Conservation (phyloP, 1,284 basidiomycete species). For the Sphagnurus paluster region DNA sequence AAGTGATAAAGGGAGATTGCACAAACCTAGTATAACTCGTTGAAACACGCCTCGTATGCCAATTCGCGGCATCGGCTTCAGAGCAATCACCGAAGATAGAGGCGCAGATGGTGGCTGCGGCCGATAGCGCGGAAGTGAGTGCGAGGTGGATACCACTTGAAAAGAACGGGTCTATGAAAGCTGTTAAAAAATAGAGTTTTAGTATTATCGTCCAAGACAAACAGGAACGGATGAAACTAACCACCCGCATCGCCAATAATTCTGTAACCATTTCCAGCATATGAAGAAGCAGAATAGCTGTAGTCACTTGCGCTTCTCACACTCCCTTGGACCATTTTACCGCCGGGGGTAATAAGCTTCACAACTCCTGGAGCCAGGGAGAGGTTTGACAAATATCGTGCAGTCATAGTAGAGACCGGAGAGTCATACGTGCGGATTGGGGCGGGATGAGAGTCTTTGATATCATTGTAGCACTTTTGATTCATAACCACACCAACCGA, state of each 20-base stretch:
- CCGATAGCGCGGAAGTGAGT: slow-evolving; percentile 62
- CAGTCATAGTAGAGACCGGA: slow-evolving; percentile 32
- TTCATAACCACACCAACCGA: slow-evolving; percentile 75
- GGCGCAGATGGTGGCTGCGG: slow-evolving; percentile 63
- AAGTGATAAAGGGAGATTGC: neutral
- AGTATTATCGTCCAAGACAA: neutral
- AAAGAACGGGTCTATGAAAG: slow-evolving; percentile 76
- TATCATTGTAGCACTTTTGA: slow-evolving; percentile 49
- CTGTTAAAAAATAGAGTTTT: slow-evolving; percentile 32
- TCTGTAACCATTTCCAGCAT: slow-evolving; percentile 60
- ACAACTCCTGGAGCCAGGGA: slow-evolving; percentile 54
- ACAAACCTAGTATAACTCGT: slow-evolving; percentile 58
- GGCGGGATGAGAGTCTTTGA: slow-evolving; percentile 35
- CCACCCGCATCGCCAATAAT: slow-evolving; percentile 76
- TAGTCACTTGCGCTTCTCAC: slow-evolving; percentile 56
- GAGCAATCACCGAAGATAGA: slow-evolving; percentile 57
- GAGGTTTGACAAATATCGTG: slow-evolving; percentile 51
- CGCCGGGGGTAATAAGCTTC: slow-evolving; percentile 52
- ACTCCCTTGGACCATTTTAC: slow-evolving; percentile 45
- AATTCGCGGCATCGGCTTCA: slow-evolving; percentile 52
- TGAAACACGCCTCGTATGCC: slow-evolving; percentile 60
- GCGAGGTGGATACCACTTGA: slow-evolving; percentile 71
- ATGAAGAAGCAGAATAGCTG: slow-evolving; percentile 65
- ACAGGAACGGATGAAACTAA: slow-evolving; percentile 24
- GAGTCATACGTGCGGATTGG: slow-evolving; percentile 31